These are phyloP conservation scores for Saksenaea oblongispora DNA, from an alignment of 371 early-diverging fungal genomes.

Conservation along the genomic window DNA sequence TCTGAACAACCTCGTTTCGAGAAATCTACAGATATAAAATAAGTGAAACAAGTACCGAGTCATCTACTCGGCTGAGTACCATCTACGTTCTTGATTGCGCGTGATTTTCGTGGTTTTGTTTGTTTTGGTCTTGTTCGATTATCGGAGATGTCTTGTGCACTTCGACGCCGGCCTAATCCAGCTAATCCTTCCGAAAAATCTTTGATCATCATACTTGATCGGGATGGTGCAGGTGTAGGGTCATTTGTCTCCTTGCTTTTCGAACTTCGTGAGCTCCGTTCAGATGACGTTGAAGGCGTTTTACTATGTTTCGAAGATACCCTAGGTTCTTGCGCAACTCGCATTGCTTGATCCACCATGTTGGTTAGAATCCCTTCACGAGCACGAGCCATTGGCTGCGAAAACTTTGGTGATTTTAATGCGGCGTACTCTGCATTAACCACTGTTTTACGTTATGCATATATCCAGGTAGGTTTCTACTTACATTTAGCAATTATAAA, in stretches of 20 bases:
- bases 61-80: neutral
- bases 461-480: neutral
- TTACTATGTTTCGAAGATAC: slow-evolving; percentile 25
- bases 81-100: slow-evolving; percentile 1
- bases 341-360: slow-evolving; percentile 42
- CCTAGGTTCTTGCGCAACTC: slow-evolving; percentile 10
- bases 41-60: neutral
- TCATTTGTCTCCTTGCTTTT: slow-evolving; percentile 13
- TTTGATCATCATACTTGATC: slow-evolving; percentile 33
- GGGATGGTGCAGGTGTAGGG: slow-evolving; percentile 22
- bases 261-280: slow-evolving; percentile 22
- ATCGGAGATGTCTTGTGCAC: slow-evolving; percentile 21
- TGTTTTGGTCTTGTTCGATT: slow-evolving; percentile 1
- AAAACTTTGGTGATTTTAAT: slow-evolving; percentile 70
- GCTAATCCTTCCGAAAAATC: slow-evolving; percentile 32
- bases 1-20: slow-evolving; percentile 37
- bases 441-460: slow-evolving; percentile 23
- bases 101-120: slow-evolving; percentile 8
- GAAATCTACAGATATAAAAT: neutral
- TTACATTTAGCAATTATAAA: slow-evolving; percentile 68
- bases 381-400: slow-evolving; percentile 58
- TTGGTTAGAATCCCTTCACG: slow-evolving; percentile 57
- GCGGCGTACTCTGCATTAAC: slow-evolving; percentile 84
- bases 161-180: slow-evolving; percentile 28
- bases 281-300: slow-evolving; percentile 40